Evolutionary conservation across 148 eudicot genomes (phyloP).

Genomic region (Rhododendron williamsianum): DNA sequence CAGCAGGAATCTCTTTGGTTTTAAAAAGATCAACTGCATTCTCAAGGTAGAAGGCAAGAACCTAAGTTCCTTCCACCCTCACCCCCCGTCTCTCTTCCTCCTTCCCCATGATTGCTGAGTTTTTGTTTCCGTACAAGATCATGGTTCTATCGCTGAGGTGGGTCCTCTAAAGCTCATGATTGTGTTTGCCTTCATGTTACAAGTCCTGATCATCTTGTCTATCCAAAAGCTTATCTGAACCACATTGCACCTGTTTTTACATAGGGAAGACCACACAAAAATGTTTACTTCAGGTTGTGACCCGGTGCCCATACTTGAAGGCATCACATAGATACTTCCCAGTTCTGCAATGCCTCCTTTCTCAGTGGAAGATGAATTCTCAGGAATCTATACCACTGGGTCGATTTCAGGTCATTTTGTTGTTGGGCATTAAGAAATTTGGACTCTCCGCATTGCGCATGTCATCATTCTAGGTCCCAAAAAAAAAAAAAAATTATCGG

Average conservation of each 20-base stretch:
- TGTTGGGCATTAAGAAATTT: background rate
- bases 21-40: constrained; percentile 51
- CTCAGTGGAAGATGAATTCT: background rate
- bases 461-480: background rate
- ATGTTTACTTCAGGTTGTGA: background rate
- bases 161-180: background rate
- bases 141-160: background rate
- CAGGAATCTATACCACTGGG: background rate
- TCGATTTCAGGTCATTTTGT: background rate
- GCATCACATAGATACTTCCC: background rate
- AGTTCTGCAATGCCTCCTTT: background rate
- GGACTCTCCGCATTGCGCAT: background rate
- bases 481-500: background rate
- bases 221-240: background rate
- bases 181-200: background rate
- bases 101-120: background rate
- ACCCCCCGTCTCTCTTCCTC: background rate
- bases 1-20: constrained; percentile 1
- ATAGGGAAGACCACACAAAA: background rate
- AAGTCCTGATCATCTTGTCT: background rate
- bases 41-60: constrained; percentile 60
- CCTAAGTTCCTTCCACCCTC: constrained; percentile 23
- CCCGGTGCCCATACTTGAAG: background rate
- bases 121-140: background rate
- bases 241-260: background rate